These are phyloP conservation scores for Candida silvicultrix DNA, from an alignment of 805 yeast species.

Conservation along the genomic window DNA sequence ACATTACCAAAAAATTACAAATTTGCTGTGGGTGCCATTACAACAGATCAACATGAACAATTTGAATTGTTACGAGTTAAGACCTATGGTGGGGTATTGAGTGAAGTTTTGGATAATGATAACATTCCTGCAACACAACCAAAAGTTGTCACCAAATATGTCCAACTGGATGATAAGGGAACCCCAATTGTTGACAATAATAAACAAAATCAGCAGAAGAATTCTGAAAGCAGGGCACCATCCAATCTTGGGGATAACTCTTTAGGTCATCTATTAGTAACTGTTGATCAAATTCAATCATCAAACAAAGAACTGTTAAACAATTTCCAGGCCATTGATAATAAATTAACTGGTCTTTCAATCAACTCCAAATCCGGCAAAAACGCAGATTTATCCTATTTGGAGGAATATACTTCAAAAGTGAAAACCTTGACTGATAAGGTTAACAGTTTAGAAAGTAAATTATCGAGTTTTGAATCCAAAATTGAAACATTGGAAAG, in stretches of 20 bases:
- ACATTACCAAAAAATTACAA: slow-evolving; percentile 36
- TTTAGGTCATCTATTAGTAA: slow-evolving; percentile 1
- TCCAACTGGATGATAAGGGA: slow-evolving; percentile 28
- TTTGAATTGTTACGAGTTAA: slow-evolving; percentile 60
- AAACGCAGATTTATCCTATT: slow-evolving; percentile 14
- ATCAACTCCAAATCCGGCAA: slow-evolving; percentile 3
- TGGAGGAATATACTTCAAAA: slow-evolving; percentile 14
- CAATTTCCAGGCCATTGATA: slow-evolving; percentile 8
- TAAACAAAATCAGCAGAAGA: too few species aligned
- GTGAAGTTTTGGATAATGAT: slow-evolving; percentile 54
- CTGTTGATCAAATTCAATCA: slow-evolving; percentile 10
- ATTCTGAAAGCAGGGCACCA: too few species aligned
- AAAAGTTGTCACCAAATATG: slow-evolving; percentile 35
- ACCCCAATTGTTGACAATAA: slow-evolving; percentile 24
- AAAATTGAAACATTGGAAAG: slow-evolving; percentile 5
- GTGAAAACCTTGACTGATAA: slow-evolving; percentile 5
- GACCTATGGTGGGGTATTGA: slow-evolving; percentile 45
- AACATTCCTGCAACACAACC: slow-evolving; percentile 40
- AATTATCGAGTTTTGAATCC: slow-evolving; percentile 3
- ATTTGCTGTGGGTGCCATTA: slow-evolving; percentile 49
- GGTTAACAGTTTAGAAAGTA: slow-evolving; percentile 1
- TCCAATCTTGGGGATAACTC: slow-evolving; percentile 2
- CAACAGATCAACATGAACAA: slow-evolving; percentile 42
- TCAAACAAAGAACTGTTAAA: slow-evolving; percentile 14
- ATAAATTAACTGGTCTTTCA: slow-evolving; percentile 13